Evolutionary conservation across 2,329 filamentous ascomycete species (phyloP), one percentile per base, ranked within the genome.

Genomic region (Colletotrichum tabaci): DNA sequence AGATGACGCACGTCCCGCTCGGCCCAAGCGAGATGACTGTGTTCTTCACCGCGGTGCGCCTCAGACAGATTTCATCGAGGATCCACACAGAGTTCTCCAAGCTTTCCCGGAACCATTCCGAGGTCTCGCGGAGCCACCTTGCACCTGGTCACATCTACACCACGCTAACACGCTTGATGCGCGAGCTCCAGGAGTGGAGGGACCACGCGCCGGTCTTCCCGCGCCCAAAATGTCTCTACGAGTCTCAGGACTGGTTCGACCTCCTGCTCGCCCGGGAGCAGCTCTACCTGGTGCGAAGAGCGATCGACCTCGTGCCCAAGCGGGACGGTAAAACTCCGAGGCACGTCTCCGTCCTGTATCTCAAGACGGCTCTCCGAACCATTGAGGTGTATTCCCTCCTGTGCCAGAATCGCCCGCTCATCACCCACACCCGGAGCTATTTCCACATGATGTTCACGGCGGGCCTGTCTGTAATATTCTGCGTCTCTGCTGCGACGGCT

Each of bases 401-500:
- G 18, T 82, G 79, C 46, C 74, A 66, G 23, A 47, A 80, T 4
- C 76, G 76, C 2, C 77, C 76, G 2, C 76, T 79, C 15, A 83
- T 85, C 46, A 85, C 82, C 0, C 84, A 82, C 65, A 86, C 85
- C 0, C 77, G 84, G n/a, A 85, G 82, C 56, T 87, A 87, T 71
- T 86, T 87, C 35, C 84, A 87, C 61, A 81, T 83, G 57, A 80
- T 86, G 3, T 86, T 86, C 57, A 84, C 84, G 0, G 83, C 84
- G 3, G 84, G 84, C 0, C 68, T 86, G 0, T 81, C 78, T 6
- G 76, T 83, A 1, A 79, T 84, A 66, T 80, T 77, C 67, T 76
- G 76, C 61, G 66, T 77, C 8, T 76, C 77, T 0, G 47, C 73
- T 1, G 50, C 68, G 5, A 47, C 61, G 15, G 47, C 61, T 1